phyloP scores from a whole-genome alignment of 2,329 filamentous ascomycete species.

The Diaporthe velutina region DNA sequence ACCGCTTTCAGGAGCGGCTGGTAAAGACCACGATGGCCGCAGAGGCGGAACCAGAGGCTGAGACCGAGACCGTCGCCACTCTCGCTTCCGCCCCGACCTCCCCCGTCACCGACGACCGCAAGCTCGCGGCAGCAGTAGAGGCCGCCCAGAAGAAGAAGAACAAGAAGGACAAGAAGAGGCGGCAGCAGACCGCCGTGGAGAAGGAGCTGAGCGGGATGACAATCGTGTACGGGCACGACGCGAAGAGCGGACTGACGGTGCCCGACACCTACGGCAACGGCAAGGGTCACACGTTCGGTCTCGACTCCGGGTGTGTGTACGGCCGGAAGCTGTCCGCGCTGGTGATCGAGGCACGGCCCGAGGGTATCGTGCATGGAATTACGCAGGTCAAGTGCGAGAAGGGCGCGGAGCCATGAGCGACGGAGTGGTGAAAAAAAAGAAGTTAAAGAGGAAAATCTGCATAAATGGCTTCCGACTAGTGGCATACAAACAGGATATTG shows the following conservation, averaged over 20 bases:
- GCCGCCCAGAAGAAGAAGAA: constrained; percentile 71
- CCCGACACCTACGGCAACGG: constrained; percentile 37
- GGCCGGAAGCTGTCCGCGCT: constrained; percentile 83
- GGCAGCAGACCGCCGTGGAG: constrained; percentile 53
- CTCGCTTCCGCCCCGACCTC: neutral
- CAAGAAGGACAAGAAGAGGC: constrained; percentile 69
- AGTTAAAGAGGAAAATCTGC: neutral
- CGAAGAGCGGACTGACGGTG: constrained; percentile 74
- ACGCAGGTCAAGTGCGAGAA: constrained; percentile 57
- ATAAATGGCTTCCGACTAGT: neutral
- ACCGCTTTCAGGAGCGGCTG: constrained; percentile 59
- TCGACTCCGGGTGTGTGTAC: constrained; percentile 86
- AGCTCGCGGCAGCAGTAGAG: constrained; percentile 43
- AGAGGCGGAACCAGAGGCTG: neutral
- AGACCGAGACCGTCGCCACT: neutral
- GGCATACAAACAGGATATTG: neutral
- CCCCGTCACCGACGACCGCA: constrained; percentile 48
- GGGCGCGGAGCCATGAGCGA: constrained; percentile 25
- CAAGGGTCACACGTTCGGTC: constrained; percentile 77
- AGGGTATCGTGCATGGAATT: constrained; percentile 52
- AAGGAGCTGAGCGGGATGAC: constrained; percentile 62
- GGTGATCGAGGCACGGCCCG: constrained; percentile 70
- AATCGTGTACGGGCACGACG: constrained; percentile 91
- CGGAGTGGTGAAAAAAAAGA: no score
- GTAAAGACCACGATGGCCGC: constrained; percentile 42